Percentiles rank a stretch among this genome's conserved stretches.
These are phyloP conservation scores for Tulasnella sp. DNA, from an alignment of 768 basidiomycete genomes.

Conservation along the genomic window DNA sequence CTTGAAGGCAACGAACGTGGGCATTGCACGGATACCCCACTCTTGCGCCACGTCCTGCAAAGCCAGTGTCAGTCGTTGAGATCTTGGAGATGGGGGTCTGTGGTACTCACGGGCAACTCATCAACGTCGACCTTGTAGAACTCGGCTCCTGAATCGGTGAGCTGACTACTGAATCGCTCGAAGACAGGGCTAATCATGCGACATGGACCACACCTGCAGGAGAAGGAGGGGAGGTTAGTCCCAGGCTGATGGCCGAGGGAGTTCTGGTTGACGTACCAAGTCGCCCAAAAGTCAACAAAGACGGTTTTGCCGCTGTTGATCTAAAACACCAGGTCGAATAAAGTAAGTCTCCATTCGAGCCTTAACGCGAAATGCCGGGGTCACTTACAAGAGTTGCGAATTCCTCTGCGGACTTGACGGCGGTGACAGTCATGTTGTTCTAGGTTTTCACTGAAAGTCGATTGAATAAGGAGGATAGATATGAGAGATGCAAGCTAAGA, in stretches of 20 bases:
- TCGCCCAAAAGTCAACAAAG: conserved; percentile 22
- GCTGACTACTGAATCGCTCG: conserved; percentile 20
- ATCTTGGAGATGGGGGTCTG: not conserved
- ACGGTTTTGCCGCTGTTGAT: not conserved
- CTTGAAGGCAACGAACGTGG: conserved; percentile 50
- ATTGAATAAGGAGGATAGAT: not conserved
- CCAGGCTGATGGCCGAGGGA: no score
- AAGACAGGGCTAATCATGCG: conserved; percentile 30
- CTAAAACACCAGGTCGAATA: not conserved
- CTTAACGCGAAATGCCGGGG: not conserved
- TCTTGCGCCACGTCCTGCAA: not conserved
- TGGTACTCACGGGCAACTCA: not conserved
- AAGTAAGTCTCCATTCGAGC: not conserved
- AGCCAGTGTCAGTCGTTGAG: not conserved
- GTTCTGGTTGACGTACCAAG: conserved; percentile 5
- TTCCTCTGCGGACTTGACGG: not conserved
- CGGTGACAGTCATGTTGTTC: not conserved
- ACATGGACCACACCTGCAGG: conserved; percentile 27
- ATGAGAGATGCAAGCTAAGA: not conserved
- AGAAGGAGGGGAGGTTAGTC: not conserved
- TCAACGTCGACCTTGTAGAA: conserved; percentile 12
- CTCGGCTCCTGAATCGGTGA: conserved; percentile 31
- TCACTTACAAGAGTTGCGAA: not conserved
- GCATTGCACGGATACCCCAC: conserved; percentile 43
- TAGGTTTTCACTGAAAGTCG: not conserved